Evolutionary conservation across 1,284 basidiomycete genomes (phyloP).

Genomic region (Cutaneotrichosporon sp.): DNA sequence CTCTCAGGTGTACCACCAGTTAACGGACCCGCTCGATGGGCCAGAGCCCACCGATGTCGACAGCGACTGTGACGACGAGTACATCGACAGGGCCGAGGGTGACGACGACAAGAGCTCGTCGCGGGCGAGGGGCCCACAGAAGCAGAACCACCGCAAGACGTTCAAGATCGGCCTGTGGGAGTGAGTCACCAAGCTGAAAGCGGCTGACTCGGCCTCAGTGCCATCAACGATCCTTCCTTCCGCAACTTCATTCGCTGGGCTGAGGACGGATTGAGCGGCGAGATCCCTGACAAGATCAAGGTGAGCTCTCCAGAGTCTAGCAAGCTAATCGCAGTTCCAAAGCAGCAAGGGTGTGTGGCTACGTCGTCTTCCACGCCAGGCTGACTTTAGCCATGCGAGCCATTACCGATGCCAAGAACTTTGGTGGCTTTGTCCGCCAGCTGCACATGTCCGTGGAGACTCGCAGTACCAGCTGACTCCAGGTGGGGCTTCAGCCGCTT

Average conservation of each 20-base stretch:
- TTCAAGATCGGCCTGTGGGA: constrained; percentile 25
- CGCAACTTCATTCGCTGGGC: constrained; percentile 14
- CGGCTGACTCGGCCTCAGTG: constrained; percentile 1
- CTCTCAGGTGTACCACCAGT: not conserved
- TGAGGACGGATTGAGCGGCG: constrained; percentile 10
- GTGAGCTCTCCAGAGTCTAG: constrained; percentile 9
- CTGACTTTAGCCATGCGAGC: constrained; percentile 22
- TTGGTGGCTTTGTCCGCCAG: constrained; percentile 24
- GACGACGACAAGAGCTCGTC: not conserved
- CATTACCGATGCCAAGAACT: constrained; percentile 19
- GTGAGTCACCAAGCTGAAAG: constrained; percentile 4
- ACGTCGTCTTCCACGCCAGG: too few relatives aligned
- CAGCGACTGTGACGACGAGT: constrained; percentile 7
- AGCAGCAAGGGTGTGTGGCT: constrained; percentile 13
- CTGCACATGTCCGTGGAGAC: constrained; percentile 19
- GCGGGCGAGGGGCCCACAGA: not conserved
- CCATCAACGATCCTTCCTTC: constrained; percentile 17
- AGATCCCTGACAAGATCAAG: constrained; percentile 14
- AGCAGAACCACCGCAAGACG: constrained; percentile 5
- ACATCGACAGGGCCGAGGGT: not conserved
- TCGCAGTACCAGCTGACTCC: not conserved
- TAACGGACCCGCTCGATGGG: not conserved
- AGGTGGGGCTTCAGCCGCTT: constrained; percentile 25
- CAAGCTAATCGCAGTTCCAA: constrained; percentile 18
- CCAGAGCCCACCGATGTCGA: not conserved